These are phyloP conservation scores for Aspergillus candidus DNA, from an alignment of 2,329 filamentous ascomycete species.

Conservation along the genomic window DNA sequence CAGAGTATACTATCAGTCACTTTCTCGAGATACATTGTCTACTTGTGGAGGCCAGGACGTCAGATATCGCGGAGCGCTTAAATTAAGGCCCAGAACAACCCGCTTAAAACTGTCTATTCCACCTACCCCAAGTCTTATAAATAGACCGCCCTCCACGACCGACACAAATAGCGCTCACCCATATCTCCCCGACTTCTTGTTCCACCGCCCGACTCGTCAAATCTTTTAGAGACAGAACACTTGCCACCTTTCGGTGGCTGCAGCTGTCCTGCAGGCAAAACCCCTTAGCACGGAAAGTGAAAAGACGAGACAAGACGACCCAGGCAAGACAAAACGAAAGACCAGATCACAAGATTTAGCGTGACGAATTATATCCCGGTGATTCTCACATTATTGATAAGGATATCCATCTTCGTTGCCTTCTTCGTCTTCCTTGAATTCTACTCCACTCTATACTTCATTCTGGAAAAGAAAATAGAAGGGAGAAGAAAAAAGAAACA, in stretches of 20 bases:
- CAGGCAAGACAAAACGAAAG: too few relatives aligned
- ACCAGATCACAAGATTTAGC: too few relatives aligned
- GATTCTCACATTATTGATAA: too few relatives aligned
- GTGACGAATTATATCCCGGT: too few relatives aligned
- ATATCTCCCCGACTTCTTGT: constrained; percentile 4
- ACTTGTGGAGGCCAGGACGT: neutral
- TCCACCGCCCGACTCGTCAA: neutral
- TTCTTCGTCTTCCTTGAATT: too few relatives aligned
- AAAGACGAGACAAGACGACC: neutral
- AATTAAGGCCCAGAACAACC: too few relatives aligned
- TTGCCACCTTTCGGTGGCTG: constrained; percentile 14
- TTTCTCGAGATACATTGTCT: constrained; percentile 6
- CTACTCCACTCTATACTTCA: too few relatives aligned
- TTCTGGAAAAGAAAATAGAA: neutral
- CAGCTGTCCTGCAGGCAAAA: constrained; percentile 6
- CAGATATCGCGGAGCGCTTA: too few relatives aligned
- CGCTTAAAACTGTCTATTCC: neutral
- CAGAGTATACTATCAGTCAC: constrained; percentile 6
- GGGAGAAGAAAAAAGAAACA: neutral
- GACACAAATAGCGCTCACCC: neutral
- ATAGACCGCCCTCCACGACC: constrained; percentile 2
- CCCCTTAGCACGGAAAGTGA: neutral
- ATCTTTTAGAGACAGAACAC: constrained; percentile 1
- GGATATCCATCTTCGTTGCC: too few relatives aligned
- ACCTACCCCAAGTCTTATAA: neutral